Percentiles rank a stretch among this genome's conserved stretches.
Conservation (phyloP, 2,329 filamentous ascomycete species). For the Xylariaceae sp. region DNA sequence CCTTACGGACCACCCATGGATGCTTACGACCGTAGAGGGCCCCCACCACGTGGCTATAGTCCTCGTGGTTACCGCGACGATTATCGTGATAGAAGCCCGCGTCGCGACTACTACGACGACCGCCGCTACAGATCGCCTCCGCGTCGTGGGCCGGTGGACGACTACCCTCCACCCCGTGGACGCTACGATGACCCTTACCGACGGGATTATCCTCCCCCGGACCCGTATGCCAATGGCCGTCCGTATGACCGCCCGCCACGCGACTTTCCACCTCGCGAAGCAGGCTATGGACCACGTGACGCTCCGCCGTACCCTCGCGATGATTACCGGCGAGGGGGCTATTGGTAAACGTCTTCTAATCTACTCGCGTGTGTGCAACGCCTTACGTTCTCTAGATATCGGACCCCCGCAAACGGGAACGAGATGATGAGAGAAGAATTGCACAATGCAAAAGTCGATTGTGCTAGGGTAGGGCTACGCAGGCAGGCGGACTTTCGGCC, state of each 20-base stretch:
- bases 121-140: slow-evolving; percentile 76
- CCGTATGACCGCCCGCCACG: slow-evolving; percentile 52
- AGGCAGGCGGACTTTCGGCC: slow-evolving; percentile 7
- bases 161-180: slow-evolving; percentile 65
- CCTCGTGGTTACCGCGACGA: slow-evolving; percentile 65
- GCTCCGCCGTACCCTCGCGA: slow-evolving; percentile 30
- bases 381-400: slow-evolving; percentile 33
- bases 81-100: slow-evolving; percentile 83
- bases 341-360: slow-evolving; percentile 31
- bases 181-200: slow-evolving; percentile 75
- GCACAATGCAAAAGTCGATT: slow-evolving; percentile 3
- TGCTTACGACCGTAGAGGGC: slow-evolving; percentile 81
- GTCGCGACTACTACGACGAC: slow-evolving; percentile 84
- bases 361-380: slow-evolving; percentile 22
- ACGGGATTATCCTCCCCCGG: slow-evolving; percentile 58
- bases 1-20: slow-evolving; percentile 62
- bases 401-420: slow-evolving; percentile 11
- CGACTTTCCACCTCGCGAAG: slow-evolving; percentile 46
- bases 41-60: slow-evolving; percentile 73
- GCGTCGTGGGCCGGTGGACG: slow-evolving; percentile 64
- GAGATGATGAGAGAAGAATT: slow-evolving; percentile 10
- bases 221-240: slow-evolving; percentile 55
- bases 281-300: slow-evolving; percentile 39
- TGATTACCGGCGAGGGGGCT: slow-evolving; percentile 31
- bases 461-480: slow-evolving; percentile 9